Conservation (phyloP, 1,139 yeast genomes). For the Scheffersomyces lignicola region DNA sequence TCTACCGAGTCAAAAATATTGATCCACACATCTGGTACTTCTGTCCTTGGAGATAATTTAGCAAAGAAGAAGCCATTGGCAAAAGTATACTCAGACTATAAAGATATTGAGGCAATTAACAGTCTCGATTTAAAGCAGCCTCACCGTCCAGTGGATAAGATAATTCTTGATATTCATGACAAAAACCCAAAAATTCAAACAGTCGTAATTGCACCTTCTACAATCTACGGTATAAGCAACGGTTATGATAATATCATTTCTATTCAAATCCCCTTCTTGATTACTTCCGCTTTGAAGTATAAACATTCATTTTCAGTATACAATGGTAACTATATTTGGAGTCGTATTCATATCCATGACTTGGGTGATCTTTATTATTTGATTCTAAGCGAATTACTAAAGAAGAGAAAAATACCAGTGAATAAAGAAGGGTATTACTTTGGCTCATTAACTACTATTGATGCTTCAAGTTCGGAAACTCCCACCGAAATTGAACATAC, state of each 20-base stretch:
- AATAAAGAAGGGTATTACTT: constrained; percentile 39
- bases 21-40: constrained; percentile 43
- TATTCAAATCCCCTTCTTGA: constrained; percentile 32
- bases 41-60: constrained; percentile 29
- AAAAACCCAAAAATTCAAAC: constrained; percentile 22
- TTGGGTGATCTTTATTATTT: constrained; percentile 33
- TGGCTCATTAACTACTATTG: constrained; percentile 21
- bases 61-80: constrained; percentile 18
- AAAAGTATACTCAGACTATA: constrained; percentile 29
- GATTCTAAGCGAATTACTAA: constrained; percentile 21
- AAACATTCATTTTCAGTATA: constrained; percentile 31
- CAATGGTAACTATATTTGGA: constrained; percentile 36
- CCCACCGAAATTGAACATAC: constrained; percentile 25
- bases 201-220: constrained; percentile 25
- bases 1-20: constrained; percentile 25
- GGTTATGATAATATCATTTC: constrained; percentile 36
- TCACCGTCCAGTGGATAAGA: constrained; percentile 36
- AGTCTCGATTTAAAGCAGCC: constrained; percentile 30
- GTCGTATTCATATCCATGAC: constrained; percentile 37
- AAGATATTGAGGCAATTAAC: constrained; percentile 28
- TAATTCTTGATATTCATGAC: constrained; percentile 28
- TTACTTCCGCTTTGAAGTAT: constrained; percentile 19
- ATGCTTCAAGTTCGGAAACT: constrained; percentile 15
- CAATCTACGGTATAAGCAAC: constrained; percentile 24
- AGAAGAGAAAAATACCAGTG: constrained; percentile 23